Conservation (phyloP, 208 protist species). For the Tritrichomonas foetus region DNA sequence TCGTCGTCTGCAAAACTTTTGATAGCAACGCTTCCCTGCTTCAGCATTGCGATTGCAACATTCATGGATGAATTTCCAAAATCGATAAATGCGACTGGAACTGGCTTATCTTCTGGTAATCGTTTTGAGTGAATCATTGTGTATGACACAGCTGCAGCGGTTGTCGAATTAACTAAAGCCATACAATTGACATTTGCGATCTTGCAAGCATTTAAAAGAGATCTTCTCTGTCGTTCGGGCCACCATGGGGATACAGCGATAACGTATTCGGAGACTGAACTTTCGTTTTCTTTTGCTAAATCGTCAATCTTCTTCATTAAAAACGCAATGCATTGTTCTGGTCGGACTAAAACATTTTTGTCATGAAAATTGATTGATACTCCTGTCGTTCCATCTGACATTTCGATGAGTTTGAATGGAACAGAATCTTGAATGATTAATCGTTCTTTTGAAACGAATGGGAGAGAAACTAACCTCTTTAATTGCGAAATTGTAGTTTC, state of each 20-base stretch:
- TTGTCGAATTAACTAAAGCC: neutral
- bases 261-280: neutral
- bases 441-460: neutral
- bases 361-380: neutral
- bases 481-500: neutral
- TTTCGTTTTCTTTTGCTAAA: neutral
- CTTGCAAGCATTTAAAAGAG: neutral
- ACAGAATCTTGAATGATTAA: neutral
- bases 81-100: neutral
- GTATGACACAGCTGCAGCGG: neutral
- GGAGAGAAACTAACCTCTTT: neutral
- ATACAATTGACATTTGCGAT: neutral
- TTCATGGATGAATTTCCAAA: neutral
- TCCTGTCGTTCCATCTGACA: neutral
- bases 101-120: neutral
- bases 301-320: neutral
- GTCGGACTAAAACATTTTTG: neutral
- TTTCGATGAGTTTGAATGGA: neutral
- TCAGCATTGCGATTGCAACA: neutral
- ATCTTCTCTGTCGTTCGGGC: neutral
- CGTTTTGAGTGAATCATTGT: neutral
- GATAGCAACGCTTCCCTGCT: conserved; percentile 39
- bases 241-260: neutral
- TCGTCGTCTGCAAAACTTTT: conserved; percentile 32
- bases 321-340: neutral